phyloP scores from a whole-genome alignment of 2,329 filamentous ascomycete genomes.

The Aspergillus ibericus region DNA sequence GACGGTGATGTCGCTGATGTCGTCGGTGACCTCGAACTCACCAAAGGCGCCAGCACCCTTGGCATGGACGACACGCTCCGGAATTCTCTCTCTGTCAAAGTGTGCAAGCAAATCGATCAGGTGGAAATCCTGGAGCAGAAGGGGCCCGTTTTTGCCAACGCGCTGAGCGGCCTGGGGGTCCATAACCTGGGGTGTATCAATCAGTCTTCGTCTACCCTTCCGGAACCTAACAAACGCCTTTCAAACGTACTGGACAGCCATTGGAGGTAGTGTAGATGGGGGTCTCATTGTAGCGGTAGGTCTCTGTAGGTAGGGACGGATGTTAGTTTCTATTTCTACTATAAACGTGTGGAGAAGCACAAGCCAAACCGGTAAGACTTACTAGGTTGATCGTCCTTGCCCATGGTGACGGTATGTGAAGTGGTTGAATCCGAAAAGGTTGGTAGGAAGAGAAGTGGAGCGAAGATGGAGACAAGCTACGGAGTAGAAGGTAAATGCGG shows the following conservation, averaged over 20 bases:
- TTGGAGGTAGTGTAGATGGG: slow-evolving; percentile 62
- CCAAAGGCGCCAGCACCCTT: slow-evolving; percentile 46
- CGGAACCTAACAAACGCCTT: neutral
- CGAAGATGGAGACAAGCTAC: slow-evolving; percentile 5
- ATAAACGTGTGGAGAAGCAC: neutral
- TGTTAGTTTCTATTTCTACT: neutral
- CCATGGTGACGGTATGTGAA: slow-evolving; percentile 30
- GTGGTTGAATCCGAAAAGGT: neutral
- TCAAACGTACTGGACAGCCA: slow-evolving; percentile 50
- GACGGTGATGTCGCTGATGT: slow-evolving; percentile 51
- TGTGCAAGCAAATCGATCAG: slow-evolving; percentile 60
- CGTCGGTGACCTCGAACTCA: slow-evolving; percentile 48
- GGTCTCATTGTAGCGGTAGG: slow-evolving; percentile 57
- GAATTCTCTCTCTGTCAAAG: slow-evolving; percentile 44
- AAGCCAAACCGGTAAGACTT: slow-evolving; percentile 9
- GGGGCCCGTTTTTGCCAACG: slow-evolving; percentile 57
- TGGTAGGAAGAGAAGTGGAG: neutral
- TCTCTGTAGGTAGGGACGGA: slow-evolving; percentile 23
- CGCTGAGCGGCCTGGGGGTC: slow-evolving; percentile 56
- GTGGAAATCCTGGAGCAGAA: slow-evolving; percentile 66
- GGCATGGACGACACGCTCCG: slow-evolving; percentile 46
- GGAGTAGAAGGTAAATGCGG: neutral
- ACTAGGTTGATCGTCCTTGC: slow-evolving; percentile 39
- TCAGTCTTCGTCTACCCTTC: slow-evolving; percentile 9
- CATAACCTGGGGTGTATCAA: slow-evolving; percentile 40